phyloP scores from a whole-genome alignment of 2,329 filamentous ascomycete species.

The Sporothrix pseudoabietina region DNA sequence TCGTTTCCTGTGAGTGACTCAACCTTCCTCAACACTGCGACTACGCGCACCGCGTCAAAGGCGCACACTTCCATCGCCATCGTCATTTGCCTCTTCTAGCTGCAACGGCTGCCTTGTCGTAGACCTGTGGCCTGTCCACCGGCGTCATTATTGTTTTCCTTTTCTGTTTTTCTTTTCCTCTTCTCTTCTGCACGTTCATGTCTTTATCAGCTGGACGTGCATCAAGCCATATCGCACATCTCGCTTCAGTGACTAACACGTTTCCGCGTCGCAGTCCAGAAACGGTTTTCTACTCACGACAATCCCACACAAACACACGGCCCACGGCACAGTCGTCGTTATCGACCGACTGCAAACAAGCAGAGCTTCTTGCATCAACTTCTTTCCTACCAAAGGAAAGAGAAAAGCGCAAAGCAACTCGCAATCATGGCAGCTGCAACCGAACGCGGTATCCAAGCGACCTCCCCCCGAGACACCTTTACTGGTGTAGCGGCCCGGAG shows the following conservation, averaged over 20 bases:
- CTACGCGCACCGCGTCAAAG: conserved; percentile 30
- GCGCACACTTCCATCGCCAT: conserved; percentile 41
- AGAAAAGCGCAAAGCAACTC: conserved; percentile 48
- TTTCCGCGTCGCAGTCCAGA: conserved; percentile 19
- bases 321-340: conserved; percentile 15
- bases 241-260: conserved; percentile 16
- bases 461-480: conserved; percentile 69
- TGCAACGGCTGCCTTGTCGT: background rate
- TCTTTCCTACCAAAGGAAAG: conserved; percentile 7
- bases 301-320: conserved; percentile 3
- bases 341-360: conserved; percentile 17
- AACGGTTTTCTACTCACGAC: conserved; percentile 1
- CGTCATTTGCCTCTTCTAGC: conserved; percentile 37
- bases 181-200: background rate
- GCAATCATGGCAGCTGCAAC: conserved; percentile 64
- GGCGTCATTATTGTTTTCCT: background rate
- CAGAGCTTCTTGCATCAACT: conserved; percentile 10
- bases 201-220: background rate
- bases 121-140: background rate
- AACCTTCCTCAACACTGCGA: conserved; percentile 34
- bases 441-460: conserved; percentile 68
- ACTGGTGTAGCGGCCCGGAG: conserved; percentile 70
- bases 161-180: background rate
- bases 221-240: background rate
- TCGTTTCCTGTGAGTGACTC: conserved; percentile 43